Evolutionary conservation across 805 yeast species (phyloP).

Genomic region (Ogataea corticis): DNA sequence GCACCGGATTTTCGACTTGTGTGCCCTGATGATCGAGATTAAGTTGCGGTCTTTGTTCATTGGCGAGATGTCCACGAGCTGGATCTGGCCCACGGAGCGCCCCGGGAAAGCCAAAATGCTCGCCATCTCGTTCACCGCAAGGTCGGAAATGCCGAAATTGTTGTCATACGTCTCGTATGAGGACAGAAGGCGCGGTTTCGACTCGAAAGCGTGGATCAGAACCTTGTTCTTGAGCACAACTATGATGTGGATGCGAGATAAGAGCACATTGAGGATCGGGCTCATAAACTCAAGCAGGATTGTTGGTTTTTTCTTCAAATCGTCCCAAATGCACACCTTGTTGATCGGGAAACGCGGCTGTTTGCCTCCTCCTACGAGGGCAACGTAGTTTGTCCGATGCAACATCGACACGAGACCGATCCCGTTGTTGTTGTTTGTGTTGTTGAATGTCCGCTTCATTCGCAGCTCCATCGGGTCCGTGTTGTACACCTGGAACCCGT

Average conservation of each 20-base stretch:
- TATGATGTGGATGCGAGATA: slow-evolving; percentile 75
- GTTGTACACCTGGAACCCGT: slow-evolving; percentile 82
- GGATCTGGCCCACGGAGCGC: slow-evolving; percentile 72
- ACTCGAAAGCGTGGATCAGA: slow-evolving; percentile 74
- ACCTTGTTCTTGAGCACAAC: slow-evolving; percentile 70
- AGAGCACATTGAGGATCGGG: slow-evolving; percentile 69
- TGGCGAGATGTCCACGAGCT: slow-evolving; percentile 72
- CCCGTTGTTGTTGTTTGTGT: slow-evolving; percentile 43
- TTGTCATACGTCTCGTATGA: slow-evolving; percentile 67
- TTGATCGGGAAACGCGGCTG: slow-evolving; percentile 77
- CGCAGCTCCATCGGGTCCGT: slow-evolving; percentile 83
- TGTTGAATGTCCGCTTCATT: slow-evolving; percentile 55
- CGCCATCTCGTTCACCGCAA: slow-evolving; percentile 26
- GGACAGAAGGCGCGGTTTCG: slow-evolving; percentile 70
- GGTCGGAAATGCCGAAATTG: slow-evolving; percentile 61
- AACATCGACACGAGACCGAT: slow-evolving; percentile 81
- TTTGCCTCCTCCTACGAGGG: slow-evolving; percentile 86
- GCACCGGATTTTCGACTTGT: slow-evolving; percentile 63
- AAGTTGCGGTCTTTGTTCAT: slow-evolving; percentile 61
- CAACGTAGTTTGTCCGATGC: slow-evolving; percentile 86
- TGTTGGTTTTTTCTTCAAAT: slow-evolving; percentile 72
- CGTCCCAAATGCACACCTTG: slow-evolving; percentile 90
- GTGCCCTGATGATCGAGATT: slow-evolving; percentile 75
- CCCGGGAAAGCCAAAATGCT: slow-evolving; percentile 75
- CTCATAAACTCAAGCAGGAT: slow-evolving; percentile 72